These are phyloP conservation scores for Candida frijolesensis DNA, from an alignment of 1,139 yeast species.

Conservation along the genomic window DNA sequence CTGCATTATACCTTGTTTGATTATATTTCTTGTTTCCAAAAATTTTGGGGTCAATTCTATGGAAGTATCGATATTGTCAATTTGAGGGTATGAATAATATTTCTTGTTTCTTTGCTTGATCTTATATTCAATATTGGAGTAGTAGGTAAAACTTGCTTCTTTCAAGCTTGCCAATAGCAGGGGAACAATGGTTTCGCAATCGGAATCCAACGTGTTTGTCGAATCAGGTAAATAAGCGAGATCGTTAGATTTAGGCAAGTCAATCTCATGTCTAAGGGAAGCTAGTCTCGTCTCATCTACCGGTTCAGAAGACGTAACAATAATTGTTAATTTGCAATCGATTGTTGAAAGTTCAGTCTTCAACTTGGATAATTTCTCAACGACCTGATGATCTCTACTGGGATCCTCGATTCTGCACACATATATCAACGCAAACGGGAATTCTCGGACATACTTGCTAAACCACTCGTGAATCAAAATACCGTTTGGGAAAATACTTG, in stretches of 20 bases:
- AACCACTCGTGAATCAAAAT: slow-evolving; percentile 41
- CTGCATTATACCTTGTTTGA: slow-evolving; percentile 39
- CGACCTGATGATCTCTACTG: slow-evolving; percentile 22
- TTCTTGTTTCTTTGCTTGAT: slow-evolving; percentile 40
- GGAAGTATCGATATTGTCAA: slow-evolving; percentile 26
- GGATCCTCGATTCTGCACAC: slow-evolving; percentile 21
- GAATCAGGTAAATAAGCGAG: slow-evolving; percentile 25
- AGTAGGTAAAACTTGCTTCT: slow-evolving; percentile 35
- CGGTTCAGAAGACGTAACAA: slow-evolving; percentile 24
- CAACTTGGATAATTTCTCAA: slow-evolving; percentile 14
- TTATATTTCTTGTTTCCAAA: slow-evolving; percentile 41
- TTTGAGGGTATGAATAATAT: slow-evolving; percentile 39
- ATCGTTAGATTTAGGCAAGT: slow-evolving; percentile 34
- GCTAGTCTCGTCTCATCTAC: slow-evolving; percentile 23
- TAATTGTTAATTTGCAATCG: slow-evolving; percentile 31
- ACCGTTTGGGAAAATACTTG: slow-evolving; percentile 48
- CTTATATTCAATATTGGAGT: slow-evolving; percentile 31
- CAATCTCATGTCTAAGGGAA: slow-evolving; percentile 29
- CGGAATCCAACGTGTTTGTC: slow-evolving; percentile 22
- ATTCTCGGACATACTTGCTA: slow-evolving; percentile 29
- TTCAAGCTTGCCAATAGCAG: slow-evolving; percentile 35
- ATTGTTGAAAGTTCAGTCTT: slow-evolving; percentile 20
- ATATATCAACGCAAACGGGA: slow-evolving; percentile 40
- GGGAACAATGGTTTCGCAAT: slow-evolving; percentile 31
- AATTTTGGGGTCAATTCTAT: slow-evolving; percentile 40